Evolutionary conservation across 2,329 filamentous ascomycete genomes (phyloP), one percentile per base, ranked within the genome.

Genomic region (Incumbomyces lentus): DNA sequence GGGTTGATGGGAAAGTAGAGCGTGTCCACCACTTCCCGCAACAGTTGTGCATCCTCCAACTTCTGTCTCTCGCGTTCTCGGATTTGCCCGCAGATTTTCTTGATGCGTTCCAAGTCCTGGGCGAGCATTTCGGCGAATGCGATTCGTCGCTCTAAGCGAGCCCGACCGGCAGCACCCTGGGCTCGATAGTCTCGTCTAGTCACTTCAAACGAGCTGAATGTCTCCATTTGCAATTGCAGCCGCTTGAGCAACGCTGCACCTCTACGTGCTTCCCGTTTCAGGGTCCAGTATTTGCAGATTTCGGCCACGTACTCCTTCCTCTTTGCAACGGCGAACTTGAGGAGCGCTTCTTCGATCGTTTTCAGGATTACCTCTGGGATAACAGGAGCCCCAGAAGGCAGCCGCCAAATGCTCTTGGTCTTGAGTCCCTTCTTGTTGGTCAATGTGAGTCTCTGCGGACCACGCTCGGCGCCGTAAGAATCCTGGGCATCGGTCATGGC

Each of bases 121-220:
- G 87, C 71, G 10, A 94, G 70, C 35, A 35, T 53, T 36, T 56
- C 49, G 11, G 87, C 88, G 62, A 98, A 98, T 52, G 90, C 85
- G 55, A 96, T 89, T 37, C 92, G 81, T 48, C 88, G 76, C 42
- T 82, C 74, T 26, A 98, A 72, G 40, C 87, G 78, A 19, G 84
- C 76, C 58, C 82, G 81, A 46, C 92, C 92, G 39, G 80, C 81
- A 34, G 84, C 81, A 6, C 92, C 92, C 86, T 96, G 95, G 32
- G 84, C 83, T n/a, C 84, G 84, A 65, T 95, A 98, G 64, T 96
- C 90, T 49, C 92, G 83, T 44, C 92, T 78, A 2, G 92, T 95
- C 54, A 98, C 82, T 66, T 98, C 92, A 84, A 95, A 95, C 0
- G 88, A 95, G 6, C 90, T 90, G 64, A 96, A 98, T 0, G 87